phyloP scores from a whole-genome alignment of 2,329 filamentous ascomycete species.

The Amesomyces nigricolor region DNA sequence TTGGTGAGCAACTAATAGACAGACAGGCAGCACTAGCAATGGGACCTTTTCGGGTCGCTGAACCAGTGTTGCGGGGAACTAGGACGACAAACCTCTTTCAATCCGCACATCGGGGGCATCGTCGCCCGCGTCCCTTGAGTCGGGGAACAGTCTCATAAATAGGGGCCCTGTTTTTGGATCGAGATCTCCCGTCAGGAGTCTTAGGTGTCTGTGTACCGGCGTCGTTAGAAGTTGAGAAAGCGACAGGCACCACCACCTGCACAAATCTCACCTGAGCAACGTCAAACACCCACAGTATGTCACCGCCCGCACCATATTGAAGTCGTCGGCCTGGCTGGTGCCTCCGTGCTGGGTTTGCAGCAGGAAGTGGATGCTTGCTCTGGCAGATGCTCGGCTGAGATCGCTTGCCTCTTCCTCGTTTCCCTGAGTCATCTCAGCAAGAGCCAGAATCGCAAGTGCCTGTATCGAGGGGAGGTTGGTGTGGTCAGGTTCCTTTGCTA shows the following conservation, averaged over 20 bases:
- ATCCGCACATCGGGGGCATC: conserved; percentile 21
- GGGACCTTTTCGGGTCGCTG: background rate
- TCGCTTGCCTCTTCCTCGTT: conserved; percentile 24
- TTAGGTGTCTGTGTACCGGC: conserved; percentile 13
- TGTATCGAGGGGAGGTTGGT: conserved; percentile 22
- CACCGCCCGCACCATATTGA: conserved; percentile 17
- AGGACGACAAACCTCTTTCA: conserved; percentile 21
- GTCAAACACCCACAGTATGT: conserved; percentile 25
- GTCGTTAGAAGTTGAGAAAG: background rate
- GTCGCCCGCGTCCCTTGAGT: conserved; percentile 14
- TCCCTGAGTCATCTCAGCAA: conserved; percentile 22
- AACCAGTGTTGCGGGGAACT: background rate
- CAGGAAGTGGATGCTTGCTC: conserved; percentile 19
- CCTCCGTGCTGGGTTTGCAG: conserved; percentile 9
- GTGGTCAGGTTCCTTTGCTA: conserved; percentile 12
- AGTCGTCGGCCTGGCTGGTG: conserved; percentile 10
- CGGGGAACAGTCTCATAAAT: conserved; percentile 23
- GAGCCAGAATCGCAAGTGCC: conserved; percentile 21
- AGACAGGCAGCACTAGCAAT: too few species aligned
- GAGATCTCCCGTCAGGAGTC: conserved; percentile 23
- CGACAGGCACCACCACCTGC: background rate
- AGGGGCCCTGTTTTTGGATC: conserved; percentile 23
- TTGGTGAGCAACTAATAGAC: background rate
- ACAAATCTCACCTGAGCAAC: conserved; percentile 17
- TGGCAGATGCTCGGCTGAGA: conserved; percentile 20